Evolutionary conservation across 371 early-diverging fungal species (phyloP), one percentile per base, ranked within the genome.

Genomic region (Actinomortierella wolfii): DNA sequence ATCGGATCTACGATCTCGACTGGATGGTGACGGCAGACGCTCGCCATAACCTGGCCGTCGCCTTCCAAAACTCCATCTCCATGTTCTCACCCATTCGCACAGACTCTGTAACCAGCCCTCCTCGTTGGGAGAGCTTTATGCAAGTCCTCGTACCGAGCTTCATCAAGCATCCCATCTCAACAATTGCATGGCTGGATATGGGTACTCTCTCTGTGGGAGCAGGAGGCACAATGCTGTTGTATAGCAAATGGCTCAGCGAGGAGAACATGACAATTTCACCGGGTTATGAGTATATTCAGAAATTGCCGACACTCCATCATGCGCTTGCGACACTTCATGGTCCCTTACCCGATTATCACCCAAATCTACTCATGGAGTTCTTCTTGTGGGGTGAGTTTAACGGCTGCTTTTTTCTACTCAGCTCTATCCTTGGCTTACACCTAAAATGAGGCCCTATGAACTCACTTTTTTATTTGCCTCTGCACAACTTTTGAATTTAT

Each of bases 1-100:
- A 79, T 34, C 58, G 69, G 1, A 77, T 88, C 24, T 66, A 74
- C 11, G 88, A 80, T 51, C 55, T 91, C 28, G 88, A 86, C 42
- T 91, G 92, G 92, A 81, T 82, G 65, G 71, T 89, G 15, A 84
- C 92, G 3, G 84, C 88, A 1, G 90, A 91, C 61, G 92, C 89
- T 0, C 88, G 91, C 49, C 83, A 81, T 45, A 67, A 91, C 24
- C 73, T 93, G 14, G 91, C 89, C 8, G 79, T 91, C 18, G 89
- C 86, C 4, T 73, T 64, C 50, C 53, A 43, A 45, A 62, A 42
- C 40, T 51, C 55, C 1, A 77, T 76, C 25, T 56, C 63, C 2
- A 60, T 78, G 67, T 76, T 74, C 47, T 57, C 64, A 2, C 58
- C 54, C 25, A 58, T 64, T 28, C 60, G 74, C 24, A 71, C 73